A percentile compares a stretch with the other conserved stretches of the same genome.
These are phyloP conservation scores for Metschnikowia lunata DNA, from an alignment of 805 yeast genomes.

Conservation along the genomic window DNA sequence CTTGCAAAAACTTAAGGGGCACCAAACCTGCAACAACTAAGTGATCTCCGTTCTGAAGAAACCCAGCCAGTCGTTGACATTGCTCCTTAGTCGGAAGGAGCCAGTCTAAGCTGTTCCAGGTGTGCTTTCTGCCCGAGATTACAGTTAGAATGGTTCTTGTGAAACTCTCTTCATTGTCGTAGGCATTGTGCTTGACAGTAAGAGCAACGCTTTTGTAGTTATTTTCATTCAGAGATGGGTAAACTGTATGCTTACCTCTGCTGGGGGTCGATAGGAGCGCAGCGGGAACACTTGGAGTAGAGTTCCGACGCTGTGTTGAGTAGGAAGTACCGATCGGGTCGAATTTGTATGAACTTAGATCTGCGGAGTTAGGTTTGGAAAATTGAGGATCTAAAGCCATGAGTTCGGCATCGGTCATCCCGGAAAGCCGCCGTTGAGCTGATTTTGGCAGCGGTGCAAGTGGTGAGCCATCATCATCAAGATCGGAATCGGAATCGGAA, in stretches of 20 bases:
- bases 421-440: slow-evolving; percentile 45
- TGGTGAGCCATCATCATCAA: slow-evolving; percentile 4
- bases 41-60: slow-evolving; percentile 37
- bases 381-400: slow-evolving; percentile 53
- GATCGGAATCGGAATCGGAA: slow-evolving; percentile 2
- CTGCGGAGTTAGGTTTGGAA: slow-evolving; percentile 33
- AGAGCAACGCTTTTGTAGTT: slow-evolving; percentile 35
- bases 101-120: slow-evolving; percentile 44
- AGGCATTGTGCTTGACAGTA: slow-evolving; percentile 42
- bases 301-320: slow-evolving; percentile 9
- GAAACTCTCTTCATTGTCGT: slow-evolving; percentile 16
- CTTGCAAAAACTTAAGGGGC: slow-evolving; percentile 21
- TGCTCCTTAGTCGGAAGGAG: slow-evolving; percentile 20
- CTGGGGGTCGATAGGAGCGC: slow-evolving; percentile 1
- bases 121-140: slow-evolving; percentile 38
- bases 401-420: slow-evolving; percentile 51
- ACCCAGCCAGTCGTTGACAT: slow-evolving; percentile 11
- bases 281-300: slow-evolving; percentile 1
- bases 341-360: slow-evolving; percentile 43
- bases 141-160: slow-evolving; percentile 34
- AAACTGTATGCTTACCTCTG: slow-evolving; percentile 13
- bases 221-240: slow-evolving; percentile 41
- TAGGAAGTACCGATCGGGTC: slow-evolving; percentile 27
- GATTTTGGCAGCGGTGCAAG: slow-evolving; percentile 1
- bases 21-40: slow-evolving; percentile 34